phyloP scores from a whole-genome alignment of 2,329 filamentous ascomycete genomes.

The Penicillium sp. region DNA sequence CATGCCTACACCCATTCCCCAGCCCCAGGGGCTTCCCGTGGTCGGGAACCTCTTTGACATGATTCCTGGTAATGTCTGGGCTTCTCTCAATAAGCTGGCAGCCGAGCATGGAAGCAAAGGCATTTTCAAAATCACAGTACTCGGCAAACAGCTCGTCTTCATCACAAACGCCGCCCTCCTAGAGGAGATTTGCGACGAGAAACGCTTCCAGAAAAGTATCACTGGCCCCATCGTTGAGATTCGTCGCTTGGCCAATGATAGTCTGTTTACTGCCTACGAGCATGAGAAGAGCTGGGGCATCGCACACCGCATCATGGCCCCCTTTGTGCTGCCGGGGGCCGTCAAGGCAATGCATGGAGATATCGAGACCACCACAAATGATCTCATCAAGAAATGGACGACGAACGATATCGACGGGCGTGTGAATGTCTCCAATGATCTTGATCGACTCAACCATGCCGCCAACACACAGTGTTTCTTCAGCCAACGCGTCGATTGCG shows the following conservation, averaged over 20 bases:
- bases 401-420: slow-evolving; percentile 32
- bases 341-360: slow-evolving; percentile 48
- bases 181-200: slow-evolving; percentile 67
- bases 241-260: slow-evolving; percentile 62
- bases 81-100: slow-evolving; percentile 51
- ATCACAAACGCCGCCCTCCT: slow-evolving; percentile 58
- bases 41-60: slow-evolving; percentile 56
- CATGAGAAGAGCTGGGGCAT: slow-evolving; percentile 62
- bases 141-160: slow-evolving; percentile 51
- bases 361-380: slow-evolving; percentile 52
- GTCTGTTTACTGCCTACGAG: slow-evolving; percentile 63
- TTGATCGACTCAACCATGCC: slow-evolving; percentile 58
- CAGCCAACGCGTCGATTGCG: slow-evolving; percentile 52
- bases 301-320: slow-evolving; percentile 55
- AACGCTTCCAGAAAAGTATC: slow-evolving; percentile 55
- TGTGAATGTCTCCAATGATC: slow-evolving; percentile 51
- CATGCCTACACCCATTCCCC: slow-evolving; percentile 53
- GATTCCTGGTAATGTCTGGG: slow-evolving; percentile 52
- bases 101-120: slow-evolving; percentile 55
- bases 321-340: slow-evolving; percentile 46
- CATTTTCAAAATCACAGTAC: slow-evolving; percentile 60
- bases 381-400: slow-evolving; percentile 56
- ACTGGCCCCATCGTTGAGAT: slow-evolving; percentile 60
- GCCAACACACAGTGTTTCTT: slow-evolving; percentile 54
- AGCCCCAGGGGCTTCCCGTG: slow-evolving; percentile 52